Percentiles rank a stretch among this genome's conserved stretches.
phyloP scores from a whole-genome alignment of 306 rosid species.

The Pyrus betulifolia region DNA sequence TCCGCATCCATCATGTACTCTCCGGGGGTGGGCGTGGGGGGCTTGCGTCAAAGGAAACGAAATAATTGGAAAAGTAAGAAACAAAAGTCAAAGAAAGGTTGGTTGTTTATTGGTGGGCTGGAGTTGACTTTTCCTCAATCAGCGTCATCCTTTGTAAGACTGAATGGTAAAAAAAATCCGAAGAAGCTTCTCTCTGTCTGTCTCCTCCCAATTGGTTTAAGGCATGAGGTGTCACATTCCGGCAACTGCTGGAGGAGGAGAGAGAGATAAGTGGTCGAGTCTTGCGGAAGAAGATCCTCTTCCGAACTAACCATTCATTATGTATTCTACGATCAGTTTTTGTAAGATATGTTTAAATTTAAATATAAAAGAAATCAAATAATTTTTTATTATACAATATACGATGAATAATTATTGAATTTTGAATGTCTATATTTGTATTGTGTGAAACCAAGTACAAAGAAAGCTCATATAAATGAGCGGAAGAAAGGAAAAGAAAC shows the following conservation, averaged over 20 bases:
- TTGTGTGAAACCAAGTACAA: too few species aligned
- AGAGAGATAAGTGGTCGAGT: conserved; percentile 4
- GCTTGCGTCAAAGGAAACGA: background rate
- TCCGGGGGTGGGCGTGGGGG: background rate
- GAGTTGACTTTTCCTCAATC: background rate
- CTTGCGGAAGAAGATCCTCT: background rate
- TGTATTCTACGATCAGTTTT: too few species aligned
- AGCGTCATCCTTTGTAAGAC: background rate
- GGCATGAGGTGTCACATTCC: background rate
- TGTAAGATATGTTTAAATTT: too few species aligned
- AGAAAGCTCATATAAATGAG: too few species aligned
- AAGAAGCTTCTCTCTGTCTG: background rate
- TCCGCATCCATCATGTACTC: conserved; percentile 11
- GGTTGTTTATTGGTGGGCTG: background rate
- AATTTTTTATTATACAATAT: too few species aligned
- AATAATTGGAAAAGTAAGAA: background rate
- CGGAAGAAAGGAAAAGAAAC: too few species aligned
- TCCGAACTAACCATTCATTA: too few species aligned
- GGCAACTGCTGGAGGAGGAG: background rate
- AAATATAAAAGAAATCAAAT: too few species aligned
- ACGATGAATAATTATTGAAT: too few species aligned
- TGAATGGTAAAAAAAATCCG: background rate
- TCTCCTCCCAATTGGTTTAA: background rate
- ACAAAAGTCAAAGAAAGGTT: background rate
- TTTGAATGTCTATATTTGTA: too few species aligned